phyloP scores from a whole-genome alignment of 1,284 basidiomycete species.

The Erythrobasidium hasegawianum region DNA sequence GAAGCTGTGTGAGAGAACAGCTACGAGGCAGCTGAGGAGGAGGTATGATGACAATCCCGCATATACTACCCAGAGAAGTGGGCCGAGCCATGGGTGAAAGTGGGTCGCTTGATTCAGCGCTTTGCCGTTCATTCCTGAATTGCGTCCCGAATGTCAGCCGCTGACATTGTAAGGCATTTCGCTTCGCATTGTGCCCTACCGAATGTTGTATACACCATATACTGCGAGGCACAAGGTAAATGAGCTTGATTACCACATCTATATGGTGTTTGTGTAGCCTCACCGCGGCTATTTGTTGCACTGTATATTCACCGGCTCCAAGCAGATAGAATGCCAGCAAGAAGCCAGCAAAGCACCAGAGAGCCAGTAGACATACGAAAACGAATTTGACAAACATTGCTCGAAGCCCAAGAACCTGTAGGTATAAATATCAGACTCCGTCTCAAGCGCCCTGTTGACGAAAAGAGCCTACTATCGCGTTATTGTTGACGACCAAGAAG shows the following conservation, averaged over 20 bases:
- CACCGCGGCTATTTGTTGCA: not conserved
- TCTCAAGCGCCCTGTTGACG: no score
- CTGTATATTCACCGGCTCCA: slow-evolving; percentile 26
- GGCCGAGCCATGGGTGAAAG: not conserved
- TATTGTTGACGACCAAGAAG: slow-evolving; percentile 49
- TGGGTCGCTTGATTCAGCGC: not conserved
- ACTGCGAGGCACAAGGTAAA: not conserved
- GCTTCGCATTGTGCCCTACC: no score
- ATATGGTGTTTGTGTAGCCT: no score
- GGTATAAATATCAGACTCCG: no score
- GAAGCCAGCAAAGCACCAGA: slow-evolving; percentile 38
- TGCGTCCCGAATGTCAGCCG: no score
- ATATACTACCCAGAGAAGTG: slow-evolving; percentile 55
- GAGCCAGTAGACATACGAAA: slow-evolving; percentile 47
- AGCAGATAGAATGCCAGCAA: slow-evolving; percentile 30
- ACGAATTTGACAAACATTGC: slow-evolving; percentile 49
- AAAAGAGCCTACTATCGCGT: slow-evolving; percentile 43
- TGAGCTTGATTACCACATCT: not conserved
- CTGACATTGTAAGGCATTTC: no score
- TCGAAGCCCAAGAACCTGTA: slow-evolving; percentile 47
- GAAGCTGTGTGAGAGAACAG: slow-evolving; percentile 79
- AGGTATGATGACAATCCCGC: slow-evolving; percentile 76
- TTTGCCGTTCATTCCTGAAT: not conserved
- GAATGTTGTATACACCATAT: not conserved
- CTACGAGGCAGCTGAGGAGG: slow-evolving; percentile 67